Base-by-base conservation (phyloP, 441 rosid species). In the Brassica hybrid region DNA sequence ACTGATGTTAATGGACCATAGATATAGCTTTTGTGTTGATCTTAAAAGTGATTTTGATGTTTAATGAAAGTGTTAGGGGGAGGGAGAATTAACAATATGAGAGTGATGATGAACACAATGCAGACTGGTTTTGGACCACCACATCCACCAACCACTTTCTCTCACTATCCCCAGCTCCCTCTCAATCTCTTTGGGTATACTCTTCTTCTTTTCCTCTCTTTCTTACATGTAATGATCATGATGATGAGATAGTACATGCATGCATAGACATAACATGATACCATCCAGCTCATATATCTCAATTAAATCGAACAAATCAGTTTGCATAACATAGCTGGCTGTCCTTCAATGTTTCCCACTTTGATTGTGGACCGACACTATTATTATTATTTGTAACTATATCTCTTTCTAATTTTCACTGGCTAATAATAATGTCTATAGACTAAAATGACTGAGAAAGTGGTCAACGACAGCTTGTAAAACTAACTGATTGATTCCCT, bases 131-230 rank as follows among this genome's bases (percentile, higher is more conserved):
- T 87, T 82, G 96, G 93, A 79, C 89, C 74, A 78, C 68, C 87
- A 30, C 68, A 64, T 64, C 88, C 90, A 76, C 89, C 95, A 27
- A 83, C 93, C 82, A 88, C 93, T 85, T 89, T 89, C 82, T 89
- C 97, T 79, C 98, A 89, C 77, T 94, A 90, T 90, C 88, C 93
- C 81, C 85, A 90, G 82, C 97, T 91, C 57, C 93, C 98, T 52
- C 90, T 81, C 60, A 89, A 88, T 88, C 80, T 90, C 69, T 92
- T 89, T 85, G 96, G 93, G 93, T 88, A 69, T 30, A 23, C 11
- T 43, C 12, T 65, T 56, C 9, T 6, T 30, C 6, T 3, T 76
- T 8, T 2, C 0, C 6, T 34, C 56, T 48, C 17, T 36, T 16
- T 68, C 18, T 12, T 4, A 11, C 67, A 48, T 78, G 17, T 57